A percentile compares a stretch with the other conserved stretches of the same genome.
Conservation (phyloP, 768 basidiomycete genomes). For the Lyophyllum shimeji region DNA sequence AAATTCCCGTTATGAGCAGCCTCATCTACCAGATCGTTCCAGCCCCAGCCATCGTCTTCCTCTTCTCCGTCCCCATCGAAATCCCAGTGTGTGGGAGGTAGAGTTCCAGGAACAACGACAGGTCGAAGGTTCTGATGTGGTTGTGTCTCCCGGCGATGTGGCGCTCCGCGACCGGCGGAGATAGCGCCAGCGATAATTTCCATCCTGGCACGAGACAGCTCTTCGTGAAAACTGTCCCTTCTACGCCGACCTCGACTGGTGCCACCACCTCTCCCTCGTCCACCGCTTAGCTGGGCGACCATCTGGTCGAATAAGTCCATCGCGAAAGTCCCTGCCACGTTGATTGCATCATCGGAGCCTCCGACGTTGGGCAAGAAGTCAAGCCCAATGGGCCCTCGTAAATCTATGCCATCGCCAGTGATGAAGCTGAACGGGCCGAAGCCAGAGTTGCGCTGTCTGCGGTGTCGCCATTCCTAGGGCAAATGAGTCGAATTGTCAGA, state of each 20-base stretch:
- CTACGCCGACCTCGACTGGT: neutral
- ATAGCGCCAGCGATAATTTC: slow-evolving; percentile 16
- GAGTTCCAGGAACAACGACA: slow-evolving; percentile 7
- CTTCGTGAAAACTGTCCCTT: neutral
- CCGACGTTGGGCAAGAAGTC: neutral
- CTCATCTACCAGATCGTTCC: slow-evolving; percentile 16
- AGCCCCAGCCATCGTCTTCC: slow-evolving; percentile 13
- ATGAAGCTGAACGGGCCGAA: neutral
- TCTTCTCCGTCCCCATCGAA: slow-evolving; percentile 10
- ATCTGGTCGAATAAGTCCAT: slow-evolving; percentile 17
- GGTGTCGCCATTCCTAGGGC: neutral
- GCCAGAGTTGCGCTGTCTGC: neutral
- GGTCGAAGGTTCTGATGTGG: neutral
- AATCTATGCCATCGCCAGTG: neutral
- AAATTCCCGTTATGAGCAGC: slow-evolving; percentile 17
- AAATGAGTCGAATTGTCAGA: neutral
- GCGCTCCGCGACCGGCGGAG: slow-evolving; percentile 15
- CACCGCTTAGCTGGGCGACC: slow-evolving; percentile 5
- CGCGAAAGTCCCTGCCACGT: slow-evolving; percentile 13
- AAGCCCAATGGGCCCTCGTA: neutral
- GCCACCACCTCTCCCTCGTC: neutral
- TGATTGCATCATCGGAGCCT: slow-evolving; percentile 1
- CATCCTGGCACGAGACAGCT: slow-evolving; percentile 7
- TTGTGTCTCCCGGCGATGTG: slow-evolving; percentile 1
- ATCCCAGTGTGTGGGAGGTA: slow-evolving; percentile 11